phyloP scores from a whole-genome alignment of 1,139 yeast species.

The Scheffersomyces quercinus region DNA sequence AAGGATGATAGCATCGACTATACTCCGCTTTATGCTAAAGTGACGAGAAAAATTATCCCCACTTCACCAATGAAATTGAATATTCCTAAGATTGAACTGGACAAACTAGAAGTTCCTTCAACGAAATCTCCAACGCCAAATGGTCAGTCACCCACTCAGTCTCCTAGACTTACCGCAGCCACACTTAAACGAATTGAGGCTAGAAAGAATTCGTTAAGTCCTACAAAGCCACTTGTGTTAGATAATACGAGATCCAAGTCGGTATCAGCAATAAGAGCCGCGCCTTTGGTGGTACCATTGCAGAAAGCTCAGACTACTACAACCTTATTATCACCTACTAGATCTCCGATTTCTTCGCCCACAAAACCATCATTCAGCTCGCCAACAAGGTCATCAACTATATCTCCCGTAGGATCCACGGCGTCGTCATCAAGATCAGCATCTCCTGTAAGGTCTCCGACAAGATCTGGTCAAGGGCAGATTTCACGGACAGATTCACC shows the following conservation, averaged over 20 bases:
- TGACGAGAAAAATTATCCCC: slow-evolving; percentile 36
- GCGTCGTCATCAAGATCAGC: not conserved
- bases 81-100: not conserved
- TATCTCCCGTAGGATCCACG: too few relatives aligned
- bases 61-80: slow-evolving; percentile 4
- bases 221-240: slow-evolving; percentile 3
- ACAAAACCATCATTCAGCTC: slow-evolving; percentile 2
- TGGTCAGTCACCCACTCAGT: slow-evolving; percentile 6
- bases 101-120: not conserved
- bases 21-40: slow-evolving; percentile 28
- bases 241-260: not conserved
- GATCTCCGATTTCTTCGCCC: not conserved
- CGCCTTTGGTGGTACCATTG: not conserved
- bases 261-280: not conserved
- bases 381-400: too few relatives aligned
- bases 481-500: too few relatives aligned
- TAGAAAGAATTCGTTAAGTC: slow-evolving; percentile 8
- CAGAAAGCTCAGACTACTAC: not conserved
- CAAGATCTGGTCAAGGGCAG: too few relatives aligned
- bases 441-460: slow-evolving; percentile 1
- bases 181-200: slow-evolving; percentile 36
- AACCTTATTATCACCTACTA: slow-evolving; percentile 5
- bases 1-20: not conserved
- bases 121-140: not conserved
- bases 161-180: slow-evolving; percentile 27